Conservation (phyloP, 2,329 filamentous ascomycete genomes). For the Aspergillus sp. region DNA sequence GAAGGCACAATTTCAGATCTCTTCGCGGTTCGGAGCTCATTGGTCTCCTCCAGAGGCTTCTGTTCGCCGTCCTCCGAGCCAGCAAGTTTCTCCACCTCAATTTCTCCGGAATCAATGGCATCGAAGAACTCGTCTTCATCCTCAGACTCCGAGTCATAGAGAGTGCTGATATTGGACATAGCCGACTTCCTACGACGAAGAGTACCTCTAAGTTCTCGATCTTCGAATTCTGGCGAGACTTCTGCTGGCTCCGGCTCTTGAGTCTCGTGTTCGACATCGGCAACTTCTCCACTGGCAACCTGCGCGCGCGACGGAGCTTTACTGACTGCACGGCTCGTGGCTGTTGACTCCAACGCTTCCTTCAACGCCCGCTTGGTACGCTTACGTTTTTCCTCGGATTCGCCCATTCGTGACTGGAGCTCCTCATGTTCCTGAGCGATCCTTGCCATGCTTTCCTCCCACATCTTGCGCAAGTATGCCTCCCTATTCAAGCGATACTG, state of each 20-base stretch:
- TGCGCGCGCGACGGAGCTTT: constrained; percentile 32
- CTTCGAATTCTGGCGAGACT: constrained; percentile 10
- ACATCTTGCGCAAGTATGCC: constrained; percentile 87
- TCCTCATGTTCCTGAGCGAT: constrained; percentile 94
- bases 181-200: constrained; percentile 63
- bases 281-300: constrained; percentile 35
- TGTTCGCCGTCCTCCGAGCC: constrained; percentile 50
- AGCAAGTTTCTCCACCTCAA: constrained; percentile 66
- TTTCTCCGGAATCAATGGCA: constrained; percentile 88
- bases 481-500: constrained; percentile 92
- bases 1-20: constrained; percentile 69
- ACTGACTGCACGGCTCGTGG: constrained; percentile 40
- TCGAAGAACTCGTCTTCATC: constrained; percentile 92
- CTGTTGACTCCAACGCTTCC: constrained; percentile 70
- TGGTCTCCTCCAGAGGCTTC: constrained; percentile 41
- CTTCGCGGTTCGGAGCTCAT: constrained; percentile 51
- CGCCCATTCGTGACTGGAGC: constrained; percentile 80
- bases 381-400: constrained; percentile 86
- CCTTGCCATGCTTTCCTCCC: constrained; percentile 98
- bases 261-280: constrained; percentile 40
- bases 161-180: constrained; percentile 68
- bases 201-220: constrained; percentile 11
- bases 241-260: constrained; percentile 15
- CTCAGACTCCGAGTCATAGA: constrained; percentile 75
- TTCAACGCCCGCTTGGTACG: constrained; percentile 85